These are phyloP conservation scores for Bacidia rubella DNA, from an alignment of 495 filamentous ascomycete species.

Conservation along the genomic window DNA sequence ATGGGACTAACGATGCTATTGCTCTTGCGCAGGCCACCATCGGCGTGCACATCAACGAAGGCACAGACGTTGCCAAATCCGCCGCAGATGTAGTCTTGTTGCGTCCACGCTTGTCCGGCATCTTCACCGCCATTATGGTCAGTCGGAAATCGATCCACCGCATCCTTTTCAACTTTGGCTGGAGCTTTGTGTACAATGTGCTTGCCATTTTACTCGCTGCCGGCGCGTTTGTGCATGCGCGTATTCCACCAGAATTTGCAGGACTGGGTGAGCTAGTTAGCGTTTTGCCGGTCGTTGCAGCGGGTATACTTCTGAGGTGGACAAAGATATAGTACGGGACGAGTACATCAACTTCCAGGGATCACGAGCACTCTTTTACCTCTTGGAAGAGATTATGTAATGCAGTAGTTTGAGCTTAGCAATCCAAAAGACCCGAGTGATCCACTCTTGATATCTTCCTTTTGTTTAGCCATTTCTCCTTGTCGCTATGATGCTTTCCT, in stretches of 20 bases:
- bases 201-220: constrained; percentile 58
- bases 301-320: constrained; percentile 23
- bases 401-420: neutral
- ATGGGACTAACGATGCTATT: constrained; percentile 70
- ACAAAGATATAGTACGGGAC: neutral
- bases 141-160: constrained; percentile 38
- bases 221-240: constrained; percentile 48
- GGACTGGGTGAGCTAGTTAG: constrained; percentile 68
- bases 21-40: constrained; percentile 59
- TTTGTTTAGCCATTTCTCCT: neutral
- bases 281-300: constrained; percentile 52
- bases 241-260: constrained; percentile 62
- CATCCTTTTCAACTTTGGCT: constrained; percentile 58
- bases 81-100: constrained; percentile 62
- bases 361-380: neutral
- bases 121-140: constrained; percentile 47
- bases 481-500: neutral
- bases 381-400: neutral
- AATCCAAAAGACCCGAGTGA: neutral
- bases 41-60: constrained; percentile 52
- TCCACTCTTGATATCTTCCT: neutral
- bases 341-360: neutral
- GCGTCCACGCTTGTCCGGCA: constrained; percentile 33
- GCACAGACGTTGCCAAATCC: constrained; percentile 49
- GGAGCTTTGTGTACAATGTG: constrained; percentile 61